A percentile compares a stretch with the other conserved stretches of the same genome.
phyloP scores from a whole-genome alignment of 805 yeast species.

The Cyberlindnera saturnus region DNA sequence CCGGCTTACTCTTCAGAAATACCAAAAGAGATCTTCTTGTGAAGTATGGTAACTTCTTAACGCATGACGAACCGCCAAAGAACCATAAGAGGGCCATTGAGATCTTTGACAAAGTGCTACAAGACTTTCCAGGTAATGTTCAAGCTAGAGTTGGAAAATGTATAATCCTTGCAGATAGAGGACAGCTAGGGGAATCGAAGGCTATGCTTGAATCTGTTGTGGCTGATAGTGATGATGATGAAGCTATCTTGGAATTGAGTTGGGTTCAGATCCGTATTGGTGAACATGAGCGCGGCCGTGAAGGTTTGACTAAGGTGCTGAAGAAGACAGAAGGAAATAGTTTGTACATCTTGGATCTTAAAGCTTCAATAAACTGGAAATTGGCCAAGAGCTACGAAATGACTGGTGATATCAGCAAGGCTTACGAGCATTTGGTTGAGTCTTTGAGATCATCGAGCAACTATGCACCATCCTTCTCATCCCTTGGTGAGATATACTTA shows the following conservation, averaged over 20 bases:
- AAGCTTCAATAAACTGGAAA: conserved; percentile 66
- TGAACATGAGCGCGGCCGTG: conserved; percentile 45
- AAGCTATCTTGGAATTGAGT: conserved; percentile 63
- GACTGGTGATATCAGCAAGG: conserved; percentile 31
- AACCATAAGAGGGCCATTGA: conserved; percentile 70
- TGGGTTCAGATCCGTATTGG: conserved; percentile 70
- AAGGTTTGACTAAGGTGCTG: conserved; percentile 33
- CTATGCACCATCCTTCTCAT: conserved; percentile 75
- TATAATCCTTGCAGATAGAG: conserved; percentile 62
- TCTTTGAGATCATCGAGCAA: conserved; percentile 60
- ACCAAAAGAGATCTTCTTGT: conserved; percentile 57
- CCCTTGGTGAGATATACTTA: conserved; percentile 70
- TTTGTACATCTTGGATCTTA: conserved; percentile 43
- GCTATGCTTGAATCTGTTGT: conserved; percentile 46
- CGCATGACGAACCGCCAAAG: conserved; percentile 87
- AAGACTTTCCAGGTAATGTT: conserved; percentile 37
- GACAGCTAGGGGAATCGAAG: conserved; percentile 50
- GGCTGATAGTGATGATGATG: conserved; percentile 44
- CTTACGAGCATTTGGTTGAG: conserved; percentile 52
- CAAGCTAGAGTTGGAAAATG: conserved; percentile 80
- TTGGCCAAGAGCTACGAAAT: conserved; percentile 58
- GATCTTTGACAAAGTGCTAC: conserved; percentile 58
- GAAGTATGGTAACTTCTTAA: conserved; percentile 67
- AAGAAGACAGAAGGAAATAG: conserved; percentile 42
- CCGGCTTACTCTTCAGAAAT: conserved; percentile 42